A percentile compares a stretch with the other conserved stretches of the same genome.
phyloP scores from a whole-genome alignment of 176 grass and related monocot genomes.

The Zoysia pacifica region DNA sequence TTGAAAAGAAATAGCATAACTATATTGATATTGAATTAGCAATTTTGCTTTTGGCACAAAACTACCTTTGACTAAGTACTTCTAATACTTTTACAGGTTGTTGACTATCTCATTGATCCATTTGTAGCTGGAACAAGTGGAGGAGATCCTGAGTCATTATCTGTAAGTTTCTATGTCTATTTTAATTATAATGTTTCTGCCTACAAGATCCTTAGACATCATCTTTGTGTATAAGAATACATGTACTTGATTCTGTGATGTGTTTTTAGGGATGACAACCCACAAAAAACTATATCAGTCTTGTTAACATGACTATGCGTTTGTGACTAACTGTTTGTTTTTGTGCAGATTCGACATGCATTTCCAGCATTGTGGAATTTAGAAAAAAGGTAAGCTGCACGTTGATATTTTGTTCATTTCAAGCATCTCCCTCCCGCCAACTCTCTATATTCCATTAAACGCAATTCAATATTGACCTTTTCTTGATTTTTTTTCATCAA shows the following conservation, averaged over 20 bases:
- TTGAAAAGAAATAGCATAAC: constrained; percentile 24
- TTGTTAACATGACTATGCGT: constrained; percentile 16
- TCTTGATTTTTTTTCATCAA: background rate
- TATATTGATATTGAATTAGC: constrained; percentile 24
- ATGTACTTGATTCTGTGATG: background rate
- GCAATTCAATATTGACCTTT: constrained; percentile 2
- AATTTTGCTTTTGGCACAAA: constrained; percentile 22
- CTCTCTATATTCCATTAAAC: too few relatives aligned
- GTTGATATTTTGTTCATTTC: constrained; percentile 16
- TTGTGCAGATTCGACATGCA: constrained; percentile 74
- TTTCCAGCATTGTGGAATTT: constrained; percentile 97
- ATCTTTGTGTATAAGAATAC: constrained; percentile 15
- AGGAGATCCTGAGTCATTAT: constrained; percentile 91
- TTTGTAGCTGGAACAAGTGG: constrained; percentile 96
- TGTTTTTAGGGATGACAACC: constrained; percentile 11
- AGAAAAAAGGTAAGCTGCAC: constrained; percentile 83
- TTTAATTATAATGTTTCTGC: background rate
- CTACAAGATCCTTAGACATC: background rate
- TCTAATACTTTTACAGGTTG: constrained; percentile 62
- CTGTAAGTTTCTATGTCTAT: constrained; percentile 57
- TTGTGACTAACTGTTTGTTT: constrained; percentile 47
- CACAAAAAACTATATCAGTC: background rate
- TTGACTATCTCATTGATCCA: constrained; percentile 93
- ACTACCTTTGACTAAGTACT: constrained; percentile 21
- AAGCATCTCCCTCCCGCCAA: background rate